These are phyloP conservation scores for Candida glaebosa DNA, from an alignment of 805 yeast genomes.

Conservation along the genomic window DNA sequence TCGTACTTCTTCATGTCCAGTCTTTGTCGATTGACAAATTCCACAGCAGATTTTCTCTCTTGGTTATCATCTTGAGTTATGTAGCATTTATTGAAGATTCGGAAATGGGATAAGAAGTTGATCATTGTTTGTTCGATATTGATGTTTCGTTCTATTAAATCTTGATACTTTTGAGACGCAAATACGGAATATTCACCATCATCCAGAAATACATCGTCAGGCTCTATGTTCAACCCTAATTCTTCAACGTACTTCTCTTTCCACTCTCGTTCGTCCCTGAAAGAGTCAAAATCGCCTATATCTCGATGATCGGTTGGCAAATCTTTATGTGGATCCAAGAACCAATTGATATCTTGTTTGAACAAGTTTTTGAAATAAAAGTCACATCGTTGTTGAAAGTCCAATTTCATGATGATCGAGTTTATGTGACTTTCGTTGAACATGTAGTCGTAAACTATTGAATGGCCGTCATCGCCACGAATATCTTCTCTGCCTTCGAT, in stretches of 20 bases:
- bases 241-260: slow-evolving; percentile 18
- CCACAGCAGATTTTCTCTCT: slow-evolving; percentile 7
- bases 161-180: slow-evolving; percentile 10
- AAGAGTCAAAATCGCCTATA: slow-evolving; percentile 23
- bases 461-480: not conserved
- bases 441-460: not conserved
- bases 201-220: not conserved
- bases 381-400: slow-evolving; percentile 26
- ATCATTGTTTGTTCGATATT: slow-evolving; percentile 28
- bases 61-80: slow-evolving; percentile 19
- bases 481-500: slow-evolving; percentile 3
- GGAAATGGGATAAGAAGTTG: slow-evolving; percentile 42
- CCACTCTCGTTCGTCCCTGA: slow-evolving; percentile 12
- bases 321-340: slow-evolving; percentile 23
- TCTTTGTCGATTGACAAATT: slow-evolving; percentile 13
- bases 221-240: slow-evolving; percentile 4
- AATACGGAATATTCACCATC: slow-evolving; percentile 1
- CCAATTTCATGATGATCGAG: not conserved
- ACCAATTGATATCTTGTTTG: slow-evolving; percentile 41
- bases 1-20: not conserved
- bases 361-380: slow-evolving; percentile 41
- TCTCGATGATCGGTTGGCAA: slow-evolving; percentile 18
- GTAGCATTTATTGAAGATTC: slow-evolving; percentile 43
- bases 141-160: slow-evolving; percentile 13
- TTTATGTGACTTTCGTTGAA: not conserved